Percentiles rank a stretch among this genome's conserved stretches.
Conservation (phyloP, 164 flowering plant species). For the Tetracentron sinense region DNA sequence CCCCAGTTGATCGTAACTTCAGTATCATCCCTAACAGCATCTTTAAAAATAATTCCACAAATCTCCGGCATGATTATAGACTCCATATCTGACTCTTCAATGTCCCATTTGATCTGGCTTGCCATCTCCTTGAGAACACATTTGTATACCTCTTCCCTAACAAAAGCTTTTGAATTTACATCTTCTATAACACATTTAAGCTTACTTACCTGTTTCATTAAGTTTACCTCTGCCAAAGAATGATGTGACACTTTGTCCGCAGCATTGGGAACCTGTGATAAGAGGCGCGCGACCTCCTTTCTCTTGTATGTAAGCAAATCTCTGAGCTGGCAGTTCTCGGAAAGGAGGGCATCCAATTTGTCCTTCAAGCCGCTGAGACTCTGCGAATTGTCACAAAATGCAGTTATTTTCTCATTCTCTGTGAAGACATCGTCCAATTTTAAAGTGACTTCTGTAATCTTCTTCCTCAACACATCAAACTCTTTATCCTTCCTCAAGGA, state of each 20-base stretch:
- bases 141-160: slow-evolving; percentile 45
- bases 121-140: slow-evolving; percentile 43
- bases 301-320: slow-evolving; percentile 38
- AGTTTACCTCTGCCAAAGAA: slow-evolving; percentile 38
- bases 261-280: too few relatives aligned
- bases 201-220: slow-evolving; percentile 29
- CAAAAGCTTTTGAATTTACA: slow-evolving; percentile 32
- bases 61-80: slow-evolving; percentile 22
- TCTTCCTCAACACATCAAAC: slow-evolving; percentile 56
- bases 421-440: slow-evolving; percentile 55
- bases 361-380: slow-evolving; percentile 34
- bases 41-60: slow-evolving; percentile 28
- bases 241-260: slow-evolving; percentile 36
- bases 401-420: slow-evolving; percentile 44
- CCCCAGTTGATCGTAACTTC: slow-evolving; percentile 17
- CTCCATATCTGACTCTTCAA: slow-evolving; percentile 32
- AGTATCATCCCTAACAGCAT: slow-evolving; percentile 25
- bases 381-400: slow-evolving; percentile 24
- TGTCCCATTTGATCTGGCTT: slow-evolving; percentile 15
- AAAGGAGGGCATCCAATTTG: slow-evolving; percentile 38
- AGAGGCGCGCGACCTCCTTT: slow-evolving; percentile 44
- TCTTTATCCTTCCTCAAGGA: slow-evolving; percentile 58
- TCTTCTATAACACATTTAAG: slow-evolving; percentile 44
- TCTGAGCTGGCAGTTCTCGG: slow-evolving; percentile 52
- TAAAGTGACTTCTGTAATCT: slow-evolving; percentile 49